Evolutionary conservation across 352 stramenopile species (phyloP).

Genomic region (Aphanomyces stellatus): DNA sequence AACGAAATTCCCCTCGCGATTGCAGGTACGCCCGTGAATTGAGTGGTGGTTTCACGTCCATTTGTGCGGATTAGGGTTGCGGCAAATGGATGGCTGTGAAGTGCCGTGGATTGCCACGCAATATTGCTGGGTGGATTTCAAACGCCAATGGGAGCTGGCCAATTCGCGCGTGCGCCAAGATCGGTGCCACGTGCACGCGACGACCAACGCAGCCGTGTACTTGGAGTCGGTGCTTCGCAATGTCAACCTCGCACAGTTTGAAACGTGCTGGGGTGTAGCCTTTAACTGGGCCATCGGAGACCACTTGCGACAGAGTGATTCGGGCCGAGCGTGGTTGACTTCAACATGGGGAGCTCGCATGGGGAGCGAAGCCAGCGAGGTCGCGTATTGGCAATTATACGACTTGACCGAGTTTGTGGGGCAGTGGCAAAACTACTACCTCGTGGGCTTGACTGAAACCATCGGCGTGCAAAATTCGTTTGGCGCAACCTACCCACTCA

Average conservation of each 20-base stretch:
- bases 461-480: background rate
- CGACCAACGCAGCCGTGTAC: conserved; percentile 1
- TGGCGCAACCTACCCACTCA: background rate
- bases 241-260: background rate
- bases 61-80: too few relatives aligned
- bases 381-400: background rate
- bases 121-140: conserved; percentile 13
- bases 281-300: background rate
- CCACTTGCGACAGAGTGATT: background rate
- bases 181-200: background rate
- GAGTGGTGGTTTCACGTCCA: too few relatives aligned
- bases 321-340: background rate
- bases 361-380: background rate
- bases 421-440: conserved; percentile 17
- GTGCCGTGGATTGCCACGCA: conserved; percentile 10
- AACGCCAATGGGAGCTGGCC: conserved; percentile 1
- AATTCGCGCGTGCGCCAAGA: background rate
- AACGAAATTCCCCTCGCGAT: background rate
- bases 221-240: conserved; percentile 9
- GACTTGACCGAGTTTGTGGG: background rate
- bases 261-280: background rate
- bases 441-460: background rate
- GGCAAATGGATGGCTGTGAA: background rate
- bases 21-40: background rate
- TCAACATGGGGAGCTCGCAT: background rate